A percentile compares a stretch with the other conserved stretches of the same genome.
phyloP scores from a whole-genome alignment of 2,329 filamentous ascomycete genomes.

The Xylaria sp. region DNA sequence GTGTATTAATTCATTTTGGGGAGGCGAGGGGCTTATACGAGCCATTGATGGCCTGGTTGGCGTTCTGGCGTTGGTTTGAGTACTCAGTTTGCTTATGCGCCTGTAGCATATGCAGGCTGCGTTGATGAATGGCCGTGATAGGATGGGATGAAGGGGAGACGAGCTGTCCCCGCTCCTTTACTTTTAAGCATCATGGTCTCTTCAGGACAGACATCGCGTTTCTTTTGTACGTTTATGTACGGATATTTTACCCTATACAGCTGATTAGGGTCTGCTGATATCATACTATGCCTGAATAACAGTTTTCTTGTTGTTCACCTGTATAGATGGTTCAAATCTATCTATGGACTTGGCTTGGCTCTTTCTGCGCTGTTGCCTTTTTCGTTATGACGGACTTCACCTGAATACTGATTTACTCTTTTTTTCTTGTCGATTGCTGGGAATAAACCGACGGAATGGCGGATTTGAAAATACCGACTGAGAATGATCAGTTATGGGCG shows the following conservation, averaged over 20 bases:
- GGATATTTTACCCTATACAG: constrained; percentile 10
- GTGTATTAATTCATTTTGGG: constrained; percentile 45
- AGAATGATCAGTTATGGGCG: no score
- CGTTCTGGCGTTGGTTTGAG: constrained; percentile 30
- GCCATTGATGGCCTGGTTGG: constrained; percentile 15
- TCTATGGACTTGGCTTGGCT: neutral
- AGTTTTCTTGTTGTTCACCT: constrained; percentile 6
- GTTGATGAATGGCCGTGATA: neutral
- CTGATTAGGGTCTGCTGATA: neutral
- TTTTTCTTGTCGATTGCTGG: no score
- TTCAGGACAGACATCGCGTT: constrained; percentile 8
- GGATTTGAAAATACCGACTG: no score
- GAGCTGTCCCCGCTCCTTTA: constrained; percentile 1
- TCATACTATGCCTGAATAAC: constrained; percentile 18
- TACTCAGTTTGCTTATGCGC: constrained; percentile 2
- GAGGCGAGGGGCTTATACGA: neutral
- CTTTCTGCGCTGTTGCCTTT: neutral
- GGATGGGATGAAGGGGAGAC: neutral
- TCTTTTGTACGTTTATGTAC: constrained; percentile 30
- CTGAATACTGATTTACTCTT: no score
- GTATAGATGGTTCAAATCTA: no score
- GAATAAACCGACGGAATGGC: no score
- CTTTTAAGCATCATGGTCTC: constrained; percentile 4
- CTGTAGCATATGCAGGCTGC: neutral
- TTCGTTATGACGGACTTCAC: neutral